Base-by-base conservation (phyloP, 192 early-diverging fungal species). In the Backusella sp. region DNA sequence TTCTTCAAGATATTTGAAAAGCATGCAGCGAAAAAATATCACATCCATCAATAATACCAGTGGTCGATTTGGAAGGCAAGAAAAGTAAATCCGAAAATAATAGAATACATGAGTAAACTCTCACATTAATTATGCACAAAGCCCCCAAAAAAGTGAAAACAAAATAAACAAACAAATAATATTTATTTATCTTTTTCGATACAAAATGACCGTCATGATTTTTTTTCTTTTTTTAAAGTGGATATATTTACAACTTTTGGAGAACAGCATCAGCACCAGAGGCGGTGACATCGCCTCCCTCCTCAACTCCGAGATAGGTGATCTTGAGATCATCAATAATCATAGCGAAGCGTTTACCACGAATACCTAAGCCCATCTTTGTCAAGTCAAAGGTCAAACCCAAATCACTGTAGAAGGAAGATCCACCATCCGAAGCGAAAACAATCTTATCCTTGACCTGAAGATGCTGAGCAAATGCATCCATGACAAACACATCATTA, bases 401-500 rank as follows among this genome's bases (percentile, higher is more conserved):
- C 32, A 74, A 28, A 42, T 75, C 86, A 2, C 86, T 87, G 77
- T 87, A 85, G 84, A 89, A 83, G 11, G 88, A 86, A 26, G 84
- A 90, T 23, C 85, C 86, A 66, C 85, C 86, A 34, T 86, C 77
- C 6, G 86, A 85, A 34, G 81, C 68, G 15, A 89, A 70, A 42
- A 86, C 83, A 26, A 82, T 70, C 19, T 90, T 79, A 59, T 83
- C 72, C 35, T 89, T 86, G 14, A 85, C 79, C 36, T 85, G 84
- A 66, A 85, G 82, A 15, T 77, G 68, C 30, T 80, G 84, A 15
- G 52, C 70, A 44, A 69, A 90, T 1, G 89, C 89, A 77, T 90
- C 84, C 87, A 88, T 83, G n/a, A 91, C 87, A 37, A 87, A 91
- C 4, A 85, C 87, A 70, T 89, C 87, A 41, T 87, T 82, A 11